These are phyloP conservation scores for Epichloe bromicola DNA, from an alignment of 2,329 filamentous ascomycete species.

Conservation along the genomic window DNA sequence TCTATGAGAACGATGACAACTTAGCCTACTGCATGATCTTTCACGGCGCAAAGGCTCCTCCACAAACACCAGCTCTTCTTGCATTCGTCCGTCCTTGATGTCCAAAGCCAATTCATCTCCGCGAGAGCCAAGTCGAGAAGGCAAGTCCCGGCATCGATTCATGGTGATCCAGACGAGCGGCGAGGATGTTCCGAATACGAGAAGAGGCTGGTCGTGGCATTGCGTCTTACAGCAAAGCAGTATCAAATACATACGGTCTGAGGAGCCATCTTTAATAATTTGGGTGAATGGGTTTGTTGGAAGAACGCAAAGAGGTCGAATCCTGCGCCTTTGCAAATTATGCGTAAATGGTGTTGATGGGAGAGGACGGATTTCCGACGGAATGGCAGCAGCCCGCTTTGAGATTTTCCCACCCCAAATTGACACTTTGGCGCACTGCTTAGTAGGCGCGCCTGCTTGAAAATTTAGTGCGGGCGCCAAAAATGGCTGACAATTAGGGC, in stretches of 20 bases:
- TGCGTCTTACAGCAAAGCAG: constrained; percentile 80
- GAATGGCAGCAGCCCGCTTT: neutral
- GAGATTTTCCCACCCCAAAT: neutral
- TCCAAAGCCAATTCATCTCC: neutral
- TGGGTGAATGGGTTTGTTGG: constrained; percentile 13
- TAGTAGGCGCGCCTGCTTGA: constrained; percentile 1
- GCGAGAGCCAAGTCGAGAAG: neutral
- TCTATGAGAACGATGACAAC: constrained; percentile 38
- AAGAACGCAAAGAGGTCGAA: constrained; percentile 54
- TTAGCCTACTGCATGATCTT: constrained; percentile 87
- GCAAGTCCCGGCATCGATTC: neutral
- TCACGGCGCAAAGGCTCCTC: constrained; percentile 2
- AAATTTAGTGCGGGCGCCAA: constrained; percentile 16
- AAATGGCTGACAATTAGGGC: constrained; percentile 21
- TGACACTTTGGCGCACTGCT: neutral
- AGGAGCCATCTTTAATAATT: constrained; percentile 61
- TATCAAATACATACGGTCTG: constrained; percentile 73
- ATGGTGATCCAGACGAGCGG: neutral
- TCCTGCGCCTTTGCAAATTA: constrained; percentile 54
- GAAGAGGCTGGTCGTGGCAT: neutral
- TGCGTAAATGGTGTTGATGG: constrained; percentile 6
- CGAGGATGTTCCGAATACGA: neutral
- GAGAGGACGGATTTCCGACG: neutral
- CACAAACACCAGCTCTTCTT: neutral
- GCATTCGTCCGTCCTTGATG: neutral